phyloP scores from a whole-genome alignment of 179 eudicot genomes.

The Vitellaria paradoxa region DNA sequence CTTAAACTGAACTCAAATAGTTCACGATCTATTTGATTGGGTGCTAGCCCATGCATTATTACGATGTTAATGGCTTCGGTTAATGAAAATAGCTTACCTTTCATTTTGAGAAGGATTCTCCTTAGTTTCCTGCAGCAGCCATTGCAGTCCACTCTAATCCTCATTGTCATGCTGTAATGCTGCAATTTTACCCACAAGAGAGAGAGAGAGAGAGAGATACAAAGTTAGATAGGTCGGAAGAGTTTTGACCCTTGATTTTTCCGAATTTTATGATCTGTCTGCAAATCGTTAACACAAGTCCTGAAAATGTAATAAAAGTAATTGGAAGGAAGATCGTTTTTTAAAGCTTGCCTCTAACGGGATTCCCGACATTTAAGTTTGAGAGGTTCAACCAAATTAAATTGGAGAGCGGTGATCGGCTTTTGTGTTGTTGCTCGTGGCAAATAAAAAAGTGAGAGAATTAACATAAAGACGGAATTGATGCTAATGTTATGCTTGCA shows the following conservation, averaged over 20 bases:
- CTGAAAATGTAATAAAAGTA: neutral
- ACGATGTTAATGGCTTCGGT: neutral
- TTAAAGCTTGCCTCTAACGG: constrained; percentile 9
- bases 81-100: constrained; percentile 46
- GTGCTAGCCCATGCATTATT: neutral
- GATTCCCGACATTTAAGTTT: constrained; percentile 1
- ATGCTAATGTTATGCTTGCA: neutral
- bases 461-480: no score
- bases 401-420: no score
- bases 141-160: constrained; percentile 73
- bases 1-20: no score
- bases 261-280: neutral
- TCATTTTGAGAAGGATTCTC: constrained; percentile 63
- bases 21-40: neutral
- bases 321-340: neutral
- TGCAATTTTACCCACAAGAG: constrained; percentile 17
- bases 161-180: constrained; percentile 74
- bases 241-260: neutral
- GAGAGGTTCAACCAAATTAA: neutral
- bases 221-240: neutral
- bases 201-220: neutral
- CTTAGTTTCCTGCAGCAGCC: constrained; percentile 63
- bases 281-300: no score
- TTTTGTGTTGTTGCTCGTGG: no score
- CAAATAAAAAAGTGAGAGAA: no score